Conservation (phyloP, 2,329 filamentous ascomycete species). For the Fusarium algeriense region DNA sequence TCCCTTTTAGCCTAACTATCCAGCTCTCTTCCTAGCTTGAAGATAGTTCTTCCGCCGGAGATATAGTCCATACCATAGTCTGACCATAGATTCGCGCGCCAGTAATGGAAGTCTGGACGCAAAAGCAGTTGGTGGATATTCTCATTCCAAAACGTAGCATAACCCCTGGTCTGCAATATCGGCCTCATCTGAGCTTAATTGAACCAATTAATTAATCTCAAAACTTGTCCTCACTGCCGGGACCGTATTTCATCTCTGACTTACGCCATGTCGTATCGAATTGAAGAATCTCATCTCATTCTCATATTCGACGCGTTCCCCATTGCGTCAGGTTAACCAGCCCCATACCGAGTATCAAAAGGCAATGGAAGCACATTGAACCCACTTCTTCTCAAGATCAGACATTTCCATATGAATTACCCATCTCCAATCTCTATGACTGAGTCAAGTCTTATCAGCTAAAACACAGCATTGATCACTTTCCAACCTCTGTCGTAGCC, state of each 20-base stretch:
- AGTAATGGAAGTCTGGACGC: background rate
- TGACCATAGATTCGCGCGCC: conserved; percentile 13
- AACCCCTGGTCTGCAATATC: conserved; percentile 30
- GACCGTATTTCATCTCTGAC: conserved; percentile 12
- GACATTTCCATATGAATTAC: conserved; percentile 3
- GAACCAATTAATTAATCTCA: conserved; percentile 37
- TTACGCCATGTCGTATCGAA: background rate
- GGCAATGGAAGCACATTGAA: conserved; percentile 16
- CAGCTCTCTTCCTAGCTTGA: conserved; percentile 21
- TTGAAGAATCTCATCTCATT: conserved; percentile 28
- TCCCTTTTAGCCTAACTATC: conserved; percentile 3
- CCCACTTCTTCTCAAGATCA: conserved; percentile 1
- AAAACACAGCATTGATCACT: conserved; percentile 58
- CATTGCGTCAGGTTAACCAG: conserved; percentile 17
- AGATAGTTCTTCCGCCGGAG: conserved; percentile 24
- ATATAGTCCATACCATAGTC: conserved; percentile 24
- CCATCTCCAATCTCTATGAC: conserved; percentile 1
- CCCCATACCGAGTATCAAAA: conserved; percentile 8
- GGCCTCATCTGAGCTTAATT: conserved; percentile 34
- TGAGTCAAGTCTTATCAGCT: conserved; percentile 6
- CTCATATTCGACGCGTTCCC: conserved; percentile 12
- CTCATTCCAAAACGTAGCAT: conserved; percentile 30
- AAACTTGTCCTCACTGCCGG: conserved; percentile 10
- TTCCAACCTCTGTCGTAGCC: conserved; percentile 72
- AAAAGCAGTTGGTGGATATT: conserved; percentile 7